Conservation (phyloP, 495 filamentous ascomycete genomes). For the Podospora conica region DNA sequence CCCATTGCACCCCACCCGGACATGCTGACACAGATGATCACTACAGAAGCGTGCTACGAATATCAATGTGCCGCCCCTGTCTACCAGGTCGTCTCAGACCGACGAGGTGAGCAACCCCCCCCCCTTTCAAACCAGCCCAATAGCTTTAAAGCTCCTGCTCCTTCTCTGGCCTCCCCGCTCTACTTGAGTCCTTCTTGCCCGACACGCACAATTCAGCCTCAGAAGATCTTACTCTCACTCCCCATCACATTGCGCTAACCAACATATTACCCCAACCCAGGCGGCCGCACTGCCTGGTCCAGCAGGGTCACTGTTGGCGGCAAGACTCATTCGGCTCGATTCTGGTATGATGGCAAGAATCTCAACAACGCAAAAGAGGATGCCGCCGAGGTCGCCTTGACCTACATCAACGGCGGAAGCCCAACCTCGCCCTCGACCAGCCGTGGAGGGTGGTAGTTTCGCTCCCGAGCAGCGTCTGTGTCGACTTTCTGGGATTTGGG, state of each 20-base stretch:
- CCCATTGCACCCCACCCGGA: background rate
- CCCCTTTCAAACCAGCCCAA: background rate
- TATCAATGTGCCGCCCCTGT: slow-evolving; percentile 50
- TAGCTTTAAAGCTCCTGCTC: background rate
- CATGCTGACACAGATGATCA: background rate
- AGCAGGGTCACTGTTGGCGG: slow-evolving; percentile 58
- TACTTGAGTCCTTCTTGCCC: background rate
- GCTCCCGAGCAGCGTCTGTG: background rate
- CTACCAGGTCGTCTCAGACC: slow-evolving; percentile 70
- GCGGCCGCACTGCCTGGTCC: slow-evolving; percentile 89
- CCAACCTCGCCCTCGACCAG: slow-evolving; percentile 7
- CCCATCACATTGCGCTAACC: background rate
- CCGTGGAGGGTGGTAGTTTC: slow-evolving; percentile 11
- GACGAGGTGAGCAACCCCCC: slow-evolving; percentile 55
- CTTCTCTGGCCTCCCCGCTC: background rate
- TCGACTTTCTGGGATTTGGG: no score
- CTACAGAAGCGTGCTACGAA: slow-evolving; percentile 54
- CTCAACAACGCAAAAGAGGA: slow-evolving; percentile 86
- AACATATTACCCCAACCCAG: slow-evolving; percentile 35
- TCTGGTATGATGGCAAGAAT: slow-evolving; percentile 86
- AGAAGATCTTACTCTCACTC: background rate
- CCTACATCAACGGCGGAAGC: slow-evolving; percentile 29
- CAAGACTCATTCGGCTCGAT: slow-evolving; percentile 56
- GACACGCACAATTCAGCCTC: no score
- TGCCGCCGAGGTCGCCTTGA: slow-evolving; percentile 71